Evolutionary conservation across 1,139 yeast species (phyloP).

Genomic region (Lodderomyces orthopsilosis): DNA sequence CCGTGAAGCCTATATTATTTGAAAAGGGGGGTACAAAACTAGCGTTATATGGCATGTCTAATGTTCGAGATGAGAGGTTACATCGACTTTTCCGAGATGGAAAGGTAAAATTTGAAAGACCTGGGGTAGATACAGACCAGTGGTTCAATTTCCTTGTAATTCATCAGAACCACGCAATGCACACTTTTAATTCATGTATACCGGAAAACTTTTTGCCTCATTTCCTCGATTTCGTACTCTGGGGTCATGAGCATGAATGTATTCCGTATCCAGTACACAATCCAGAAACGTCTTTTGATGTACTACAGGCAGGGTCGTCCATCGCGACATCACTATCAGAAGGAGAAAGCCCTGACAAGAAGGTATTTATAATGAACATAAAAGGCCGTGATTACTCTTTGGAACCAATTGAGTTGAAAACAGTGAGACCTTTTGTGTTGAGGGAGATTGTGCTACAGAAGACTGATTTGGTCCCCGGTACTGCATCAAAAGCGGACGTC

Average conservation of each 20-base stretch:
- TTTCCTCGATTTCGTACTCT: constrained; percentile 75
- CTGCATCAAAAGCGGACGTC: constrained; percentile 62
- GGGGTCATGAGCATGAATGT: constrained; percentile 99
- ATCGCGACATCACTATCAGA: constrained; percentile 88
- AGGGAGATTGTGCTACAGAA: constrained; percentile 55
- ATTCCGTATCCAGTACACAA: constrained; percentile 67
- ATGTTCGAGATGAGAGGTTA: constrained; percentile 84
- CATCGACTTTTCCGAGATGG: constrained; percentile 81
- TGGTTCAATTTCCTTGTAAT: constrained; percentile 88
- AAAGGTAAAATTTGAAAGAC: constrained; percentile 73
- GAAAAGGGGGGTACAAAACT: constrained; percentile 79
- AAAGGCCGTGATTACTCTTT: constrained; percentile 57
- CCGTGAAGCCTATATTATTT: constrained; percentile 73
- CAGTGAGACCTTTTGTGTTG: constrained; percentile 84
- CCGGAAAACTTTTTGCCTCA: constrained; percentile 84
- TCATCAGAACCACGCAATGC: constrained; percentile 88
- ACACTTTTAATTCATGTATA: constrained; percentile 74
- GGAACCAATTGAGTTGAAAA: constrained; percentile 63
- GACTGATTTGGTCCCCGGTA: constrained; percentile 60
- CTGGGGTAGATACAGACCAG: constrained; percentile 53
- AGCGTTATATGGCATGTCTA: constrained; percentile 86
- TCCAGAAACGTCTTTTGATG: constrained; percentile 67
- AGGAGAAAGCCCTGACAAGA: constrained; percentile 77
- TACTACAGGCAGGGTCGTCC: constrained; percentile 91
- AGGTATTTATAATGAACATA: constrained; percentile 68